These are phyloP conservation scores for Bryopsis sp. DNA, from an alignment of 139 green algal genomes.

Conservation along the genomic window DNA sequence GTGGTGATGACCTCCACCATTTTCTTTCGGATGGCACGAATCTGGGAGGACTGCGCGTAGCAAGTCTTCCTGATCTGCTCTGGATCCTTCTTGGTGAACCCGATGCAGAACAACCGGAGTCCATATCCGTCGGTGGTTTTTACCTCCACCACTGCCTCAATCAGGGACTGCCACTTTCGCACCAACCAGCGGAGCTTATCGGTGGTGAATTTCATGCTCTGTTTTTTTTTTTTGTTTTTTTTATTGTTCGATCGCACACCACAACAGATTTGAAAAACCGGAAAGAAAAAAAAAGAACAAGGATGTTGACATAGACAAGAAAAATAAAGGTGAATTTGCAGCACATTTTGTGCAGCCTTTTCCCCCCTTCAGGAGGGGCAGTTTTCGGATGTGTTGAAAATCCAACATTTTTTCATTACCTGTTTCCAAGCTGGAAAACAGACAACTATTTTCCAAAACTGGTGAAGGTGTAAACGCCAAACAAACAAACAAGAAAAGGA, in stretches of 20 bases:
- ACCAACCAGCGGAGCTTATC: conserved; percentile 98
- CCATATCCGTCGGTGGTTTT: conserved; percentile 98
- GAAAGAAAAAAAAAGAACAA: not conserved
- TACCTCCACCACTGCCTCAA: conserved; percentile 95
- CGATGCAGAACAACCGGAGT: conserved; percentile 94
- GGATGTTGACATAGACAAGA: not conserved
- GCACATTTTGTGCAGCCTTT: no score
- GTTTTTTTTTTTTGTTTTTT: no score
- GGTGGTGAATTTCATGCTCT: conserved; percentile 99
- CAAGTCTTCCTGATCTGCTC: conserved; percentile 89
- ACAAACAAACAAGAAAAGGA: no score
- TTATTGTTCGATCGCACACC: no score
- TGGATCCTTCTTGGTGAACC: conserved; percentile 94
- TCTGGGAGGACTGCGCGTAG: conserved; percentile 81
- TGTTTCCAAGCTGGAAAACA: no score
- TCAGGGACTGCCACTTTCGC: conserved; percentile 98
- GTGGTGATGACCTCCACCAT: conserved; percentile 98
- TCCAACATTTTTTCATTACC: no score
- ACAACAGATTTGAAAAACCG: no score
- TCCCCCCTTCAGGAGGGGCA: no score
- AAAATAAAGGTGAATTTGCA: no score
- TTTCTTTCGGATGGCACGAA: conserved; percentile 87
- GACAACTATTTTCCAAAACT: no score
- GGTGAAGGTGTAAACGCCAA: no score
- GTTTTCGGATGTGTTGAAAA: no score